phyloP scores from a whole-genome alignment of 2,329 filamentous ascomycete genomes.

The Monosporascus sp. region DNA sequence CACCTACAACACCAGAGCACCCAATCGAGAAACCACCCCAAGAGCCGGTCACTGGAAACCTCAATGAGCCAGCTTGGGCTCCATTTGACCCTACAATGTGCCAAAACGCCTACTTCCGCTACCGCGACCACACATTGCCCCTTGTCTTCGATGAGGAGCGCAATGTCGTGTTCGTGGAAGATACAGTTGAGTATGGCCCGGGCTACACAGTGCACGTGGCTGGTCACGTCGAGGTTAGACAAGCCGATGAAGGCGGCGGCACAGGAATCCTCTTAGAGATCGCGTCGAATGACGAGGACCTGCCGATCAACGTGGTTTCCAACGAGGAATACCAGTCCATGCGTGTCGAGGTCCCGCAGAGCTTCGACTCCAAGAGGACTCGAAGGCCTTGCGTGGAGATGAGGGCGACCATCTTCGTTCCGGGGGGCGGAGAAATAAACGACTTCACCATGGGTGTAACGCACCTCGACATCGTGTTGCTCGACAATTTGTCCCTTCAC shows the following conservation, averaged over 20 bases:
- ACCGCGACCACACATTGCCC: constrained; percentile 23
- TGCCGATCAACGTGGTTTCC: constrained; percentile 31
- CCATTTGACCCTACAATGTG: constrained; percentile 19
- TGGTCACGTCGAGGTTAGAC: constrained; percentile 42
- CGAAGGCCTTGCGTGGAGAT: constrained; percentile 43
- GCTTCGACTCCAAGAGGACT: constrained; percentile 22
- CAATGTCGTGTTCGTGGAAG: constrained; percentile 37
- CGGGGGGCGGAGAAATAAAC: constrained; percentile 33
- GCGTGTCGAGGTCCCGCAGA: constrained; percentile 33
- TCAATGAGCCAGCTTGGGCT: constrained; percentile 1
- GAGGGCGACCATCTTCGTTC: constrained; percentile 42
- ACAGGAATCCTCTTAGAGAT: constrained; percentile 40
- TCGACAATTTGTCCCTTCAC: constrained; percentile 31
- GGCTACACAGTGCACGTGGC: constrained; percentile 31
- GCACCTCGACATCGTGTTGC: constrained; percentile 34
- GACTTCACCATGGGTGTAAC: constrained; percentile 30
- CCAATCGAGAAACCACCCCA: constrained; percentile 8
- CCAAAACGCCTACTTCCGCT: constrained; percentile 21
- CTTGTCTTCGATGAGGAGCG: constrained; percentile 31
- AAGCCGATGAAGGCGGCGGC: constrained; percentile 24
- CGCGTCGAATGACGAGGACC: constrained; percentile 38
- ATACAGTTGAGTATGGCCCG: constrained; percentile 16
- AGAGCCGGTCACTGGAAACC: constrained; percentile 5
- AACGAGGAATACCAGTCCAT: constrained; percentile 33
- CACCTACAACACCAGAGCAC: constrained; percentile 12